Base-by-base conservation (phyloP, 2,329 filamentous ascomycete genomes). In the Alternaria viburni region DNA sequence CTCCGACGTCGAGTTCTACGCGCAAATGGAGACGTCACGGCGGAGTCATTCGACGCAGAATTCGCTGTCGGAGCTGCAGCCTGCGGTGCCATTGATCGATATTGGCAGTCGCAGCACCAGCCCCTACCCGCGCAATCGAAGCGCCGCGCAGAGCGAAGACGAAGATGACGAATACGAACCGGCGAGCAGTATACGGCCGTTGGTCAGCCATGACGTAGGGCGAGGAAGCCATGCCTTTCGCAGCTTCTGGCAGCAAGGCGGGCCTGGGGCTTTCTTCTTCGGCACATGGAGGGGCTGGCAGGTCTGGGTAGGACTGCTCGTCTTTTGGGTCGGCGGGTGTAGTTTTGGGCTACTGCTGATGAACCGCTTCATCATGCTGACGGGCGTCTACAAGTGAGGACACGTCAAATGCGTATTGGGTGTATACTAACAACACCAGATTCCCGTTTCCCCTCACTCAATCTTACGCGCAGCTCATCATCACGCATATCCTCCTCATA, bases 381-480 rank as follows among this genome's bases (percentile, higher is more conserved):
- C 82, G 60, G 83, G 83, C 54, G 80, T 83, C 26, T 84, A 81
- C 69, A 81, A 81, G 77, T 80, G 59, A 59, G 73, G 32, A 28
- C 21, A 49, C 25, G 21, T 11, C 25, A 10, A 21, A 21, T 15
- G 26, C 19, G 15, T n/a, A 1, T 21, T 32, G 12, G 9, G n/a
- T 32, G 26, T 13, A 30, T 59, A 59, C 74, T 77, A 58, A 78
- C 28, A 5, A 2, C 2, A 11, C 15, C 70, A 86, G 83, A 68
- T 86, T 87, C 63, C 83, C 83, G 1, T 87, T 85, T 63, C 85
- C 85, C 13, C 75, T 87, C 28, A 83, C 84, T 9, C 80, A 82
- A 54, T 86, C 85, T 0, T 81, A 85, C 26, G 70, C 86, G 17
- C 83, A 87, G 67, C 80, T 87, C 43, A 69, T 84, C 49, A 80